Conservation (phyloP, 2,329 filamentous ascomycete species). For the Davidsoniella virescens region DNA sequence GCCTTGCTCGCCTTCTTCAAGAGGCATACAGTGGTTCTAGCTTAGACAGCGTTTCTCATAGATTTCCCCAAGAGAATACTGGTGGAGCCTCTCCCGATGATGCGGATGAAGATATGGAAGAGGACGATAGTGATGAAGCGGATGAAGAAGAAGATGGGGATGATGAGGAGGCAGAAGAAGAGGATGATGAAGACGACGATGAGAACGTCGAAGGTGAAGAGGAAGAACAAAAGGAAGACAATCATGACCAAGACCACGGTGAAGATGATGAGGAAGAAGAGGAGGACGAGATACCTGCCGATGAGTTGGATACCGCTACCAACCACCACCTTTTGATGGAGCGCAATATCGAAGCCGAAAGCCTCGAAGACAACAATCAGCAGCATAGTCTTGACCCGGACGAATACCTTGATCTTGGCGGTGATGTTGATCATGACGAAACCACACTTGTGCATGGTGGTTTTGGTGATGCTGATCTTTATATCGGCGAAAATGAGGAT, state of each 20-base stretch:
- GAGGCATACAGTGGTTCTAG: constrained; percentile 27
- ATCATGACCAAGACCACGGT: constrained; percentile 12
- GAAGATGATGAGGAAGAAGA: constrained; percentile 12
- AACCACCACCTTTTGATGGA: constrained; percentile 13
- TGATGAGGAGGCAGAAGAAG: constrained; percentile 11
- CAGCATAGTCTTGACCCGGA: constrained; percentile 5
- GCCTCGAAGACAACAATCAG: constrained; percentile 19
- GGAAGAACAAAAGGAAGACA: constrained; percentile 1
- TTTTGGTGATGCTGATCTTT: constrained; percentile 11
- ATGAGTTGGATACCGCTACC: constrained; percentile 11
- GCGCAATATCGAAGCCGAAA: constrained; percentile 14
- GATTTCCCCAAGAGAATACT: constrained; percentile 20
- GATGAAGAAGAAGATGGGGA: constrained; percentile 14
- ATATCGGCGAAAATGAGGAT: constrained; percentile 13
- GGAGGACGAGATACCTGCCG: constrained; percentile 12
- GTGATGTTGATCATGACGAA: constrained; percentile 16
- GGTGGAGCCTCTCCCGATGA: constrained; percentile 17
- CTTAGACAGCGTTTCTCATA: constrained; percentile 25
- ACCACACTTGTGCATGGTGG: constrained; percentile 10
- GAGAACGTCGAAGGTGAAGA: constrained; percentile 12
- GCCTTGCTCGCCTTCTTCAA: constrained; percentile 25
- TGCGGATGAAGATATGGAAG: constrained; percentile 14
- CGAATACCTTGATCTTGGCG: constrained; percentile 13
- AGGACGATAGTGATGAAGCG: constrained; percentile 14
- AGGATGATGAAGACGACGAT: constrained; percentile 12